Evolutionary conservation across 306 rosid species (phyloP).

Genomic region (Hylodesmum podocarpum): DNA sequence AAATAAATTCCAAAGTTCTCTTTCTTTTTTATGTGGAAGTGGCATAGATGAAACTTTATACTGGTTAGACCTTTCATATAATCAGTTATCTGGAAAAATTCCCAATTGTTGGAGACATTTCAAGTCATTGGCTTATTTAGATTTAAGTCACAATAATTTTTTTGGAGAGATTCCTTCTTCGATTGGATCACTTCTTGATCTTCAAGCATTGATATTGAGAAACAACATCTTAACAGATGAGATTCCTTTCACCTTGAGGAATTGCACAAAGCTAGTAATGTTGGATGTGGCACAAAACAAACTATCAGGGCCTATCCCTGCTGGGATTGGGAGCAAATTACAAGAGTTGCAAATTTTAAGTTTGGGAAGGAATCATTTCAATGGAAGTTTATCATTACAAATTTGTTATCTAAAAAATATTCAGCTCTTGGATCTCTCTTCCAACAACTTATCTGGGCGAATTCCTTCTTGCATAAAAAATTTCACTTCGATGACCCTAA

Average conservation of each 20-base stretch:
- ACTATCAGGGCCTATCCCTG: neutral
- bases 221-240: neutral
- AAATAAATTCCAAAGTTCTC: conserved; percentile 14
- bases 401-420: neutral
- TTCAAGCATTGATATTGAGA: neutral
- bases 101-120: conserved; percentile 25
- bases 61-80: neutral
- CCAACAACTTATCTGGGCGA: neutral
- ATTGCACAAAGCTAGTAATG: neutral
- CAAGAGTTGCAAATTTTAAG: neutral
- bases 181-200: neutral
- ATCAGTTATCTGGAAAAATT: neutral
- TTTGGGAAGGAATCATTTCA: neutral
- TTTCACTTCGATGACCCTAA: neutral
- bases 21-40: neutral
- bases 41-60: neutral
- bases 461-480: neutral
- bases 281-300: conserved; percentile 18
- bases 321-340: neutral
- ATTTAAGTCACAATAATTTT: neutral
- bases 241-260: neutral
- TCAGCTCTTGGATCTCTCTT: neutral
- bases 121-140: neutral
- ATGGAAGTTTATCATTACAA: neutral
- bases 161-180: neutral